These are phyloP conservation scores for Zymoseptoria tritici DNA, from an alignment of 2,329 filamentous ascomycete species.

Conservation along the genomic window DNA sequence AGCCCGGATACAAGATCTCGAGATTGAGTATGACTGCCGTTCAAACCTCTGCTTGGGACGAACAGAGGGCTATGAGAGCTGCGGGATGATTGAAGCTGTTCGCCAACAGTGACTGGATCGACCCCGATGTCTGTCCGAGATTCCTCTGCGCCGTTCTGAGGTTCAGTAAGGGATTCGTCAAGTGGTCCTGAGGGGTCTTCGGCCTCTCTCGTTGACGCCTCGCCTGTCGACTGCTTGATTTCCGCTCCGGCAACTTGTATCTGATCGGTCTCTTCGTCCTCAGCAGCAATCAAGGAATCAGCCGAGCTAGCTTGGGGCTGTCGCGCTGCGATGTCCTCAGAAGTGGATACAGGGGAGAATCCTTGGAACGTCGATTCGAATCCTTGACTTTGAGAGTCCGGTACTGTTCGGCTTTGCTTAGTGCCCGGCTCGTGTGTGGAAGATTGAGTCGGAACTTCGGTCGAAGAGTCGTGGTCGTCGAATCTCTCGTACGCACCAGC, in stretches of 20 bases:
- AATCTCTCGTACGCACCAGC: slow-evolving; percentile 19
- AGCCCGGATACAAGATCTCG: neutral
- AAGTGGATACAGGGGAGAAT: slow-evolving; percentile 3
- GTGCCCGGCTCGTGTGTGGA: neutral
- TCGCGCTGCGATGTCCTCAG: neutral
- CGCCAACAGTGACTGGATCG: neutral
- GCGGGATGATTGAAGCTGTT: neutral
- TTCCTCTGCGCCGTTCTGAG: neutral
- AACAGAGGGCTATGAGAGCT: neutral
- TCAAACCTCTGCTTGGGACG: neutral
- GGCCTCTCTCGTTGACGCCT: neutral
- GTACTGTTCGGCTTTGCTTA: slow-evolving; percentile 10
- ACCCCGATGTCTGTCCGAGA: neutral
- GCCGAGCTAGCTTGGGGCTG: neutral
- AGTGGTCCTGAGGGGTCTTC: neutral
- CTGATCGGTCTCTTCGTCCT: neutral
- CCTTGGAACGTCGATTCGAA: slow-evolving; percentile 8
- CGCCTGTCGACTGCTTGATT: neutral
- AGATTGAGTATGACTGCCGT: neutral
- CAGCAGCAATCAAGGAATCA: neutral
- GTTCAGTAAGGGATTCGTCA: neutral
- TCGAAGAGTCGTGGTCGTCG: neutral
- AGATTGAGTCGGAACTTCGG: slow-evolving; percentile 5
- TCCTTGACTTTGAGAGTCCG: slow-evolving; percentile 19
- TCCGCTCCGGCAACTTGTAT: neutral